These are phyloP conservation scores for Bjerkandera adusta DNA, from an alignment of 1,284 basidiomycete genomes.

Conservation along the genomic window DNA sequence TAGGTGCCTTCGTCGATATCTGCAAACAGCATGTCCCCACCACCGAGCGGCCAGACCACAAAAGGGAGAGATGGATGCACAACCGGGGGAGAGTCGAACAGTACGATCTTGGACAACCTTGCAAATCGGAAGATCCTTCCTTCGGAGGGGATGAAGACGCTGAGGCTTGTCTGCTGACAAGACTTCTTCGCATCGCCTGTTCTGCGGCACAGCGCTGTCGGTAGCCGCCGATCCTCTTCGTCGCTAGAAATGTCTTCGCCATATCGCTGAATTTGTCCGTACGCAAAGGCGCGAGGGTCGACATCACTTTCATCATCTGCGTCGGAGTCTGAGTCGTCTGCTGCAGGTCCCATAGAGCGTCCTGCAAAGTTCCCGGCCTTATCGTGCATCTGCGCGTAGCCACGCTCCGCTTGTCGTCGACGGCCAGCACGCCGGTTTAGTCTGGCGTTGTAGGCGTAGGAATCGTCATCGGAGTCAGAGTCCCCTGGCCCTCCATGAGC, in stretches of 20 bases:
- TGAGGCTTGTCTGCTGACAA: too few relatives aligned
- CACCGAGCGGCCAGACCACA: conserved; percentile 29
- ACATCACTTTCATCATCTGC: too few relatives aligned
- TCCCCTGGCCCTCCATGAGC: background rate
- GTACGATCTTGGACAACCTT: conserved; percentile 17
- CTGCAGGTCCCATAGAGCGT: too few relatives aligned
- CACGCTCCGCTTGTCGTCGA: too few relatives aligned
- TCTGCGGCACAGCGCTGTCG: background rate
- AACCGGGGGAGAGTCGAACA: conserved; percentile 29
- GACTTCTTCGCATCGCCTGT: background rate
- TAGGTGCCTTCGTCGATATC: conserved; percentile 28
- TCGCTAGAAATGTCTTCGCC: background rate
- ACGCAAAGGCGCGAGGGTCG: too few relatives aligned
- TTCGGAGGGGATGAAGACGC: background rate
- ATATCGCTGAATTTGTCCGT: too few relatives aligned
- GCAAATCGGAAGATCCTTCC: background rate
- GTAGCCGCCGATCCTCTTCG: background rate
- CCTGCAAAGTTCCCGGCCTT: too few relatives aligned
- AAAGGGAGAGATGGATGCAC: conserved; percentile 27
- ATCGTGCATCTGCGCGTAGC: too few relatives aligned
- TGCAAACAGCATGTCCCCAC: conserved; percentile 29
- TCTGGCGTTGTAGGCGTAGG: too few relatives aligned
- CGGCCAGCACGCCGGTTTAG: too few relatives aligned
- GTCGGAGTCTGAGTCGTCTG: too few relatives aligned
- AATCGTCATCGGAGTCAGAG: too few relatives aligned